These are phyloP conservation scores for Fusarium ramigenum DNA, from an alignment of 2,329 filamentous ascomycete genomes.

Conservation along the genomic window DNA sequence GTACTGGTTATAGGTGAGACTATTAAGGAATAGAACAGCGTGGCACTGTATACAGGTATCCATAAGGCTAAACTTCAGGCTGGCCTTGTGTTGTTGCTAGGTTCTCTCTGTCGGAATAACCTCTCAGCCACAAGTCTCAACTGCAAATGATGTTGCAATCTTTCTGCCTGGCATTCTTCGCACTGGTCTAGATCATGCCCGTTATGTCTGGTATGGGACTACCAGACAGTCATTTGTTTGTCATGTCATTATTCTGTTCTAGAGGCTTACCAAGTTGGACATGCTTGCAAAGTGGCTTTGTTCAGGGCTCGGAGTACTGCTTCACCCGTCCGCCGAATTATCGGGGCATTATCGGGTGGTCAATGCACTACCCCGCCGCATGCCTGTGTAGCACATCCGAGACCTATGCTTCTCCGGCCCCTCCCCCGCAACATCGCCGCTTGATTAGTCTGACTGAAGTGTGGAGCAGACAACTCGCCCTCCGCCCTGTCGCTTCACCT, in stretches of 20 bases:
- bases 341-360: neutral
- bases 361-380: neutral
- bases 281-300: rapidly evolving
- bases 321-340: neutral
- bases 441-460: neutral
- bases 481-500: rapidly evolving
- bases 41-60: no score
- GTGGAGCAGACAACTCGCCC: neutral
- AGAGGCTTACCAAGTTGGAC: neutral
- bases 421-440: neutral
- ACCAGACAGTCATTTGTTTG: neutral
- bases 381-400: neutral
- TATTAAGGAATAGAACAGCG: no score
- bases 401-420: neutral
- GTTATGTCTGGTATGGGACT: neutral
- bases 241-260: neutral
- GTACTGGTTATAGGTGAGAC: no score
- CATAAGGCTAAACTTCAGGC: no score
- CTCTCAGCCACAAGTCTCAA: no score
- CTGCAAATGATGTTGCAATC: no score
- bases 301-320: neutral
- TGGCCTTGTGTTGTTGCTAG: neutral
- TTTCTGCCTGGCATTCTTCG: neutral
- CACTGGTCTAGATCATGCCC: neutral
- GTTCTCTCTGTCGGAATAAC: no score